Base-by-base conservation (phyloP, 768 basidiomycete species). In the Xerocomellus intermedius region DNA sequence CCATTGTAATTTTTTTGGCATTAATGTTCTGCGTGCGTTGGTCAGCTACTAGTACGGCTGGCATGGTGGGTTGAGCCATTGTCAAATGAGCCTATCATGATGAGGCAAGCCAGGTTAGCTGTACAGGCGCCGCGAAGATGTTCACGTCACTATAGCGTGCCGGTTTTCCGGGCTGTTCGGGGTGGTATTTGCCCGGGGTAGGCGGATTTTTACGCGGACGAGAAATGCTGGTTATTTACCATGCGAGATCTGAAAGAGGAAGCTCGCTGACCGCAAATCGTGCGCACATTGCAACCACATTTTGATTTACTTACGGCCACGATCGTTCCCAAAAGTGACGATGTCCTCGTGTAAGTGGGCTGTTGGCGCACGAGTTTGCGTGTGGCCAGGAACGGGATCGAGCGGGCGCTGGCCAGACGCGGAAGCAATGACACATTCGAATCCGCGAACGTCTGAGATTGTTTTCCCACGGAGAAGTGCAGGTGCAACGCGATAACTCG, bases 401-500 rank as follows among this genome's bases (percentile, higher is more conserved):
- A 50, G 60, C 62, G 56, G 67, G 66, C 69, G 68, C 68, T 70
- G 68, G 68, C 57, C 49, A 49, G 56, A 59, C 65, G 69, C 69
- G 69, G 69, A 71, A 67, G 71, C 71, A 62, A 54, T 73, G 69
- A 2, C 8, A 39, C 14, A 63, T 60, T 60, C 49, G 62, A 73
- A 60, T 71, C 71, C 71, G 70, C 70, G 70, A 73, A 71, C 55
- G 54, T 68, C 52, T 41, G 37, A 14, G 14, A 16, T 48, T 30
- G 7, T 66, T 68, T 71, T 71, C 70, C 55, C 70, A 71, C 70
- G 70, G 48, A 2, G 71, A 71, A 71, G 67, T 42, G 55, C 56
- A 57, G 62, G 64, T 62, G 65, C 66, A 64, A 71, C 70, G 73
- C 70, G 71, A 71, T 71, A 71, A 71, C 71, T 73, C 61, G 67